Conservation (phyloP, 2,329 filamentous ascomycete species). For the Fusarium duplospermum region DNA sequence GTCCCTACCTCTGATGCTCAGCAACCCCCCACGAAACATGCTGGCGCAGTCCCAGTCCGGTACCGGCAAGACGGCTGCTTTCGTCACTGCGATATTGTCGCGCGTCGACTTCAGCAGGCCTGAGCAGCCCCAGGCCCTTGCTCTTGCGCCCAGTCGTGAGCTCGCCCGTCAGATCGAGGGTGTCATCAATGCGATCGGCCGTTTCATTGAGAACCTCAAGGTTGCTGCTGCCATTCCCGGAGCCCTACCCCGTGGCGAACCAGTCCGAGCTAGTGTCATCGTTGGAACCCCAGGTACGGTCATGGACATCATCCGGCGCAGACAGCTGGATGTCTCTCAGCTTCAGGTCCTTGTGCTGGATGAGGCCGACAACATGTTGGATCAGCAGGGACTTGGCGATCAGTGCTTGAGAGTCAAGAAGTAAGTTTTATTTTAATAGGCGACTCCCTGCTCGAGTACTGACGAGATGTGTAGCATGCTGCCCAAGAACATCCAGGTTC, state of each 20-base stretch:
- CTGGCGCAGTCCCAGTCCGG: conserved; percentile 99
- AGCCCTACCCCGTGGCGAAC: conserved; percentile 73
- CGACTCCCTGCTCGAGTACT: conserved; percentile 35
- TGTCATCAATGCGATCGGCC: conserved; percentile 85
- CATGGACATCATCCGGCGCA: conserved; percentile 84
- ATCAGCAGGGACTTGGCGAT: conserved; percentile 93
- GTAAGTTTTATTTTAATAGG: conserved; percentile 57
- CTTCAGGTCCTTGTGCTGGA: conserved; percentile 91
- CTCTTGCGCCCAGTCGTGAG: conserved; percentile 92
- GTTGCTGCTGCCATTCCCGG: conserved; percentile 89
- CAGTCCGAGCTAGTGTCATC: conserved; percentile 81
- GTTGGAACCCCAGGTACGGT: conserved; percentile 96
- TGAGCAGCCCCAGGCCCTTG: conserved; percentile 83
- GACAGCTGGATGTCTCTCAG: conserved; percentile 76
- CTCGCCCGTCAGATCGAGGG: conserved; percentile 93
- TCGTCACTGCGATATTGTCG: conserved; percentile 90
- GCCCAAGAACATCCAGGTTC: conserved; percentile 81
- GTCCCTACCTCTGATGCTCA: conserved; percentile 88
- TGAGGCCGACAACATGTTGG: conserved; percentile 99
- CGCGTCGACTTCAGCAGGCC: conserved; percentile 80
- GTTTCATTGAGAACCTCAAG: conserved; percentile 80
- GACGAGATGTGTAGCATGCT: conserved; percentile 68
- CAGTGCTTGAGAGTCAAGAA: conserved; percentile 91
- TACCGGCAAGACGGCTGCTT: conserved; percentile 97
- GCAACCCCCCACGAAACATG: conserved; percentile 90